Evolutionary conservation across 106 monocot species (phyloP), one percentile per base, ranked within the genome.

Genomic region (Phalaenopsis aphrodite): DNA sequence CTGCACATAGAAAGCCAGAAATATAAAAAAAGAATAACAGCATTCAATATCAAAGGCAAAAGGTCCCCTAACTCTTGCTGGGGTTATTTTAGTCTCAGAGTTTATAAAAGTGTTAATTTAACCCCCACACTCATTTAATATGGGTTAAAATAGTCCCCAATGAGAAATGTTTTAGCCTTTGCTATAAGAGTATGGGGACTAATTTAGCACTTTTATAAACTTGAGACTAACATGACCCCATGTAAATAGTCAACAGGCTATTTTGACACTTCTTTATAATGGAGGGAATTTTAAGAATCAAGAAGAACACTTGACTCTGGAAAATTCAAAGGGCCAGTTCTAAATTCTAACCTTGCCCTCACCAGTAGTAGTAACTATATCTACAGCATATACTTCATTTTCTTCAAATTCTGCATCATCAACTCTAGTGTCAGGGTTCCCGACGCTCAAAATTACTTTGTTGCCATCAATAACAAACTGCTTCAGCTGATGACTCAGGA

Each of bases 401-500:
- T 98, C 97, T 79, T 98, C 97, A 84, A 98, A 98, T 77, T 98
- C 97, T 48, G 90, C 92, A 85, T 94, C 94, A 87, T 98, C 97
- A 76, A 98, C 94, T 81, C 86, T 87, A 5, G 89, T 91, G 0
- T 98, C 97, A 21, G 94, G 92, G 85, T 83, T 94, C 6, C 84
- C 75, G 3, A 98, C 92, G 77, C 90, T 94, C 42, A 98, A 84
- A 12, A 98, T 80, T 16, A 94, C 92, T 83, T 98, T 98, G 84
- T 94, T 98, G 72, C 97, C 97, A 86, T 98, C 97, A 79, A 98
- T 98, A 2, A 98, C 94, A 82, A 92, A 98, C 79, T 98, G 97
- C 72, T 98, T 98, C 39, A 98, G 86, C 72, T 98, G 97, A 84
- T 98, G 97, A 75, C 97, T 94, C 42, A 98, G 94, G 41, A 98